These are phyloP conservation scores for Saposhnikovia divaricata DNA, from an alignment of 129 eudicot genomes.

Conservation along the genomic window DNA sequence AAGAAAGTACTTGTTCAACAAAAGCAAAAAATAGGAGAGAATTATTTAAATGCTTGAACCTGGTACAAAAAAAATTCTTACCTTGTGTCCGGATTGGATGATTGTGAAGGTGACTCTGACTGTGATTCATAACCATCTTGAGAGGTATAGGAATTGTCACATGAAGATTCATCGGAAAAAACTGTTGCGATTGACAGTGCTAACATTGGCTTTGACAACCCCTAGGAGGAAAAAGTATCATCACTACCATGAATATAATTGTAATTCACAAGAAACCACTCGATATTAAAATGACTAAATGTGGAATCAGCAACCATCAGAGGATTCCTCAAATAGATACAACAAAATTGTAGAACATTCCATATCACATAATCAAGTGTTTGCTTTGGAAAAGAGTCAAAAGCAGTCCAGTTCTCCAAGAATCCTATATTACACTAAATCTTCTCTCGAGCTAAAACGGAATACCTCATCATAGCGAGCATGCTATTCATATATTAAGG, in stretches of 20 bases:
- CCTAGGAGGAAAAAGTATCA: constrained; percentile 23
- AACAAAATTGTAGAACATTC: neutral
- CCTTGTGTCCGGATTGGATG: constrained; percentile 33
- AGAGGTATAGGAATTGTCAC: constrained; percentile 29
- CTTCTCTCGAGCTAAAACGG: neutral
- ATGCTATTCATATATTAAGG: neutral
- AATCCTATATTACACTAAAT: neutral
- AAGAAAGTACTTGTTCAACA: neutral
- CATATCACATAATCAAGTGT: neutral
- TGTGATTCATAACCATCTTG: constrained; percentile 16
- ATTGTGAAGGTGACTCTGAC: constrained; percentile 23
- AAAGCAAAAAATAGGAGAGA: neutral
- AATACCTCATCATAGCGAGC: neutral
- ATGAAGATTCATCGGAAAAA: constrained; percentile 30
- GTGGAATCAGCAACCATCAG: neutral
- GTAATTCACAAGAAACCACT: neutral
- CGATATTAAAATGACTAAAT: neutral
- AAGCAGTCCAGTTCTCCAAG: neutral
- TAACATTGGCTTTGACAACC: constrained; percentile 60
- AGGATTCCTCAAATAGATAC: neutral
- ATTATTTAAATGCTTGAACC: neutral
- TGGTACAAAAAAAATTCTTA: constrained; percentile 18
- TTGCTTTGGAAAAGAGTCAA: neutral
- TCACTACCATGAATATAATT: neutral
- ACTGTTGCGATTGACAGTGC: constrained; percentile 55